A percentile compares a stretch with the other conserved stretches of the same genome.
Conservation (phyloP, 768 basidiomycete genomes). For the Macrolepiota dolichaula region DNA sequence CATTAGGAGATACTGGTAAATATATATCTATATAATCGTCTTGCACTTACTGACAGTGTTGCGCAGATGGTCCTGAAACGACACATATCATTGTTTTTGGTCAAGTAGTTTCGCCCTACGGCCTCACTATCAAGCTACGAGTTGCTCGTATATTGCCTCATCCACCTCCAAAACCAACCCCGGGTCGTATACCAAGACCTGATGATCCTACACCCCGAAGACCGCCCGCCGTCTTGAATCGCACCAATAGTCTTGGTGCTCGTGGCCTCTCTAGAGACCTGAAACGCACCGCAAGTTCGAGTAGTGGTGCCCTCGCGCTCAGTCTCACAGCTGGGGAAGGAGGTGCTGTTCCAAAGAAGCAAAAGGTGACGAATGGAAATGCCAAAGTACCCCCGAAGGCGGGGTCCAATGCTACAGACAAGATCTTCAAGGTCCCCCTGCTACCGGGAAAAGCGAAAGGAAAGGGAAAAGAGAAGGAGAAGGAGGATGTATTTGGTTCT, state of each 20-base stretch:
- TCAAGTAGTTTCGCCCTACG: slow-evolving; percentile 20
- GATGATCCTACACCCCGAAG: slow-evolving; percentile 78
- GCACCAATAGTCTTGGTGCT: slow-evolving; percentile 16
- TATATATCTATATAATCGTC: neutral
- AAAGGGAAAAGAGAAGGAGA: slow-evolving; percentile 36
- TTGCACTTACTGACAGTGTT: neutral
- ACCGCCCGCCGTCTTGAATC: slow-evolving; percentile 45
- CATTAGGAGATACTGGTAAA: slow-evolving; percentile 67
- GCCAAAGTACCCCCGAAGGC: slow-evolving; percentile 33
- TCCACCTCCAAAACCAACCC: slow-evolving; percentile 29
- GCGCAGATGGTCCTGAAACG: slow-evolving; percentile 67
- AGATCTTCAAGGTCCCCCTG: slow-evolving; percentile 49
- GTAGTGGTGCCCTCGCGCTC: slow-evolving; percentile 14
- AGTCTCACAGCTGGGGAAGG: slow-evolving; percentile 5
- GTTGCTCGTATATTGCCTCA: slow-evolving; percentile 57
- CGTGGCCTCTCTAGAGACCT: slow-evolving; percentile 18
- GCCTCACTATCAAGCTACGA: slow-evolving; percentile 35
- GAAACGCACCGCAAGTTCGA: slow-evolving; percentile 28
- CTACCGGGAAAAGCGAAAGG: slow-evolving; percentile 34
- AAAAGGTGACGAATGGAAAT: slow-evolving; percentile 25
- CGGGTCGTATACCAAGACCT: slow-evolving; percentile 41
- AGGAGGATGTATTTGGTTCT: slow-evolving; percentile 35
- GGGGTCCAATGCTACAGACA: slow-evolving; percentile 20
- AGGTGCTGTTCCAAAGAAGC: slow-evolving; percentile 26
- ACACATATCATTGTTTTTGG: slow-evolving; percentile 61